Evolutionary conservation across 805 yeast genomes (phyloP).

Genomic region (Pichia sporocuriosa): DNA sequence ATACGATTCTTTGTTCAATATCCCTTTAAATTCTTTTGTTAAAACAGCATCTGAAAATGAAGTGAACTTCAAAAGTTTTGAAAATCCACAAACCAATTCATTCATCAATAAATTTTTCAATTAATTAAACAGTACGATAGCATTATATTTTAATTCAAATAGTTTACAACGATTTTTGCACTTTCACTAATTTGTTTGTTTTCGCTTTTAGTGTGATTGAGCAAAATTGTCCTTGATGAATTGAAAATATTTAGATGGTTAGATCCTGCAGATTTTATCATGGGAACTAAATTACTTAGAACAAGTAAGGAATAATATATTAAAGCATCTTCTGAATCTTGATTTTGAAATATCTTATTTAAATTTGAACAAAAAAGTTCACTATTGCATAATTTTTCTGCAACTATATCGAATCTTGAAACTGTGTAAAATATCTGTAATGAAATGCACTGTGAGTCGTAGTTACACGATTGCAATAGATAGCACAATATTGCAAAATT

Average conservation of each 20-base stretch:
- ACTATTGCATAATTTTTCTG: conserved; percentile 16
- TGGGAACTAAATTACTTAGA: neutral
- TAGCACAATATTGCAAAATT: conserved; percentile 39
- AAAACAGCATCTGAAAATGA: conserved; percentile 18
- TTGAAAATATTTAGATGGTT: neutral
- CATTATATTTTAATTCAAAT: neutral
- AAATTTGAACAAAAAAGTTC: conserved; percentile 18
- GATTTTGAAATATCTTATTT: conserved; percentile 12
- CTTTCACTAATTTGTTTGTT: conserved; percentile 4
- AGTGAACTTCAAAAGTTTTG: conserved; percentile 11
- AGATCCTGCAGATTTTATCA: neutral
- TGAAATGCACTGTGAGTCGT: conserved; percentile 32
- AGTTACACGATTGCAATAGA: conserved; percentile 33
- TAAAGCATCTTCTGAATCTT: conserved; percentile 18
- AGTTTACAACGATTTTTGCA: neutral
- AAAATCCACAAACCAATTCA: conserved; percentile 26
- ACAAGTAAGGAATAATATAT: conserved; percentile 1
- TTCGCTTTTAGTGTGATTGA: neutral
- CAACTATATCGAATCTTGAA: conserved; percentile 23
- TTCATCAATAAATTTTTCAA: conserved; percentile 16
- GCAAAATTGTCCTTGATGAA: conserved; percentile 1
- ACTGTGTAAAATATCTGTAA: conserved; percentile 30
- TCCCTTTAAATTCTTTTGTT: conserved; percentile 16
- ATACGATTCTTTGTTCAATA: conserved; percentile 13
- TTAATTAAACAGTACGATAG: neutral